These are phyloP conservation scores for Gentiana macrophylla DNA, from an alignment of 257 asterid genomes.

Conservation along the genomic window DNA sequence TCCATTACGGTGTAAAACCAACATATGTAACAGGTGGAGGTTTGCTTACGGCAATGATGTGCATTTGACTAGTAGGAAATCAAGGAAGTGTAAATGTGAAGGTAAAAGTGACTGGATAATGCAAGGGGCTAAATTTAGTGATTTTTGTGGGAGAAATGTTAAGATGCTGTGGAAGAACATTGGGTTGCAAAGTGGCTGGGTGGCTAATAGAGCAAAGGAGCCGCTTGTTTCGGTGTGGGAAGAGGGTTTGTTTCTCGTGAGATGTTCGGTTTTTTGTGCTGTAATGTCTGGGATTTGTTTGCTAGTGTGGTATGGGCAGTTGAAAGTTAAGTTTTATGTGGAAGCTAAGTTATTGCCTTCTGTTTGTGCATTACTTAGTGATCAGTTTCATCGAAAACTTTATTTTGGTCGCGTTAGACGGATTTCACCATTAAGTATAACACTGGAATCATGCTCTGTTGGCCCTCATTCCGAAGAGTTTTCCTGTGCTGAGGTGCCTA, in stretches of 20 bases:
- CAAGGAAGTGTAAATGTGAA: slow-evolving; percentile 39
- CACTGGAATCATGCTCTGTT: slow-evolving; percentile 82
- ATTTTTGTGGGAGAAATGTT: slow-evolving; percentile 50
- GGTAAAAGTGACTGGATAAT: slow-evolving; percentile 59
- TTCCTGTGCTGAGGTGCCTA: slow-evolving; percentile 82
- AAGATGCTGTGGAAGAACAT: slow-evolving; percentile 60
- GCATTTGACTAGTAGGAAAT: slow-evolving; percentile 26
- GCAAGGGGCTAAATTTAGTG: slow-evolving; percentile 52
- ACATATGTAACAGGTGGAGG: slow-evolving; percentile 23
- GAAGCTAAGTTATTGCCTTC: slow-evolving; percentile 81
- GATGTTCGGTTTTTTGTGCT: slow-evolving; percentile 67
- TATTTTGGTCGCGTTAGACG: slow-evolving; percentile 88
- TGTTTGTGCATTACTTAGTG: slow-evolving; percentile 57
- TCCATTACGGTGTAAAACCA: slow-evolving; percentile 38
- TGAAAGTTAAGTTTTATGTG: slow-evolving; percentile 61
- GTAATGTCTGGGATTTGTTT: slow-evolving; percentile 84
- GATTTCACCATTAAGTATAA: slow-evolving; percentile 84
- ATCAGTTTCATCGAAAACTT: slow-evolving; percentile 66
- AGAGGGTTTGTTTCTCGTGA: slow-evolving; percentile 76
- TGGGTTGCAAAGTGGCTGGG: slow-evolving; percentile 44
- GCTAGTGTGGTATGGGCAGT: slow-evolving; percentile 73
- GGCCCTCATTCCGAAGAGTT: slow-evolving; percentile 90
- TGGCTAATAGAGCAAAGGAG: slow-evolving; percentile 56
- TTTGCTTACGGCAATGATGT: slow-evolving; percentile 21
- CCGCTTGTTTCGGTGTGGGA: slow-evolving; percentile 75